Conservation (phyloP, 73 alveolate species). For the Symbiodinium pilosum region DNA sequence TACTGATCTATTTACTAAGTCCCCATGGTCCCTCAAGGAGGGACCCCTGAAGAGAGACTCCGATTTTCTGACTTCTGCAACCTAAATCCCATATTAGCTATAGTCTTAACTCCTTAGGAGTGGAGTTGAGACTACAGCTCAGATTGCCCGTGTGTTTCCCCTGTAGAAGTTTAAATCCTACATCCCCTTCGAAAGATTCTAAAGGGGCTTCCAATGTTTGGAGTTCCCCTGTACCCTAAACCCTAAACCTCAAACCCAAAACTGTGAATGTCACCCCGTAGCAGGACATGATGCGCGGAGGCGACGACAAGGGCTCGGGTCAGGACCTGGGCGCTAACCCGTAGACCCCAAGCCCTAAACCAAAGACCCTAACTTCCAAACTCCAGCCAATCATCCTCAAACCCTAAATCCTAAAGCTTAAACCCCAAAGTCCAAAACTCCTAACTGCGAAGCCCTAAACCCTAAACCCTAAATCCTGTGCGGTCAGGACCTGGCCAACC, state of each 20-base stretch:
- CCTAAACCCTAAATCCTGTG: background rate
- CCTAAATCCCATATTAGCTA: too few relatives aligned
- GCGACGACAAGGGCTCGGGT: background rate
- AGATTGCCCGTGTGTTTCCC: too few relatives aligned
- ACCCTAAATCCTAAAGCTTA: background rate
- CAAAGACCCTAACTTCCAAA: background rate
- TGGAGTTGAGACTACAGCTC: too few relatives aligned
- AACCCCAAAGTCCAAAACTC: background rate
- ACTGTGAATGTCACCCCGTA: too few relatives aligned
- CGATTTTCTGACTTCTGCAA: too few relatives aligned
- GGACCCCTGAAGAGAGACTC: too few relatives aligned
- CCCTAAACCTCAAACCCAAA: too few relatives aligned
- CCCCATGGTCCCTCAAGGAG: too few relatives aligned
- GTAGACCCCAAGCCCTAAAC: background rate
- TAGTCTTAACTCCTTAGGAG: too few relatives aligned
- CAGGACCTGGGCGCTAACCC: background rate
- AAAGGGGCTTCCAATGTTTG: too few relatives aligned
- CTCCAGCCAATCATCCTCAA: background rate
- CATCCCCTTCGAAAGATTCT: background rate
- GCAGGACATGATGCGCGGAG: conserved; percentile 18
- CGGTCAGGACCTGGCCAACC: background rate
- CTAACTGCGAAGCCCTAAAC: background rate
- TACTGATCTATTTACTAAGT: too few relatives aligned
- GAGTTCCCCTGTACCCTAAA: too few relatives aligned
- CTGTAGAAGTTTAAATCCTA: background rate